Evolutionary conservation across 345 rosid species (phyloP), one percentile per base, ranked within the genome.

Genomic region (Ricinus communis): DNA sequence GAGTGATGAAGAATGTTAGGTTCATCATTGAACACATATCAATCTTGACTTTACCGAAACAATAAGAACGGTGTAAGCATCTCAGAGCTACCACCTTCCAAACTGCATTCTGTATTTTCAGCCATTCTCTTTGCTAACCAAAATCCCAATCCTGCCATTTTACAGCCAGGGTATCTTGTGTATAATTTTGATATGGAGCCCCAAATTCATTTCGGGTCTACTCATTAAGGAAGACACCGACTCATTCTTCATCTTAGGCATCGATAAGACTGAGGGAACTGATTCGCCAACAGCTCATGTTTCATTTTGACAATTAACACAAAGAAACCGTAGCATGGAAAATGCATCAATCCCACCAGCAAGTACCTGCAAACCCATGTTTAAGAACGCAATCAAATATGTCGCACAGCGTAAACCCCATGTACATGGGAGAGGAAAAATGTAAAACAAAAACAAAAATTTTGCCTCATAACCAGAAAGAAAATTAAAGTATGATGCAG

Each of bases 301-400:
- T 86, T 88, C 51, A 71, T 52, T 67, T 64, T 82, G 65, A 81
- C 72, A 7, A 83, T 41, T 50, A 87, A 21, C 22, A 75, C 80
- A 74, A 82, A 91, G 51, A 82, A 1, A 55, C 81, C 85, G 40
- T 85, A 87, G 70, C 90, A 86, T 55, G 91, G 92, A 47, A 84
- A n/a, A 66, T 87, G 92, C 82, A 85, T 70, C 28, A 82, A 70
- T 11, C 83, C 92, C 67, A 86, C 60, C 51, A 79, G 36, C 69
- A 83, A 63, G 75, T 87, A 86, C 92, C 92, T 85, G 84, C 62
- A 79, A 41, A 62, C 46, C 67, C 68, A 30, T n/a, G 52, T 31
- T 15, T 25, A 47, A 65, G 40, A 12, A 13, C 46, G n/a, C 16
- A 53, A 49, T 21, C 47, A 46, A 19, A 38, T 27, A 61, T 38